Evolutionary conservation across 345 rosid genomes (phyloP), one percentile per base, ranked within the genome.

Genomic region (Pugionium dolabratum): DNA sequence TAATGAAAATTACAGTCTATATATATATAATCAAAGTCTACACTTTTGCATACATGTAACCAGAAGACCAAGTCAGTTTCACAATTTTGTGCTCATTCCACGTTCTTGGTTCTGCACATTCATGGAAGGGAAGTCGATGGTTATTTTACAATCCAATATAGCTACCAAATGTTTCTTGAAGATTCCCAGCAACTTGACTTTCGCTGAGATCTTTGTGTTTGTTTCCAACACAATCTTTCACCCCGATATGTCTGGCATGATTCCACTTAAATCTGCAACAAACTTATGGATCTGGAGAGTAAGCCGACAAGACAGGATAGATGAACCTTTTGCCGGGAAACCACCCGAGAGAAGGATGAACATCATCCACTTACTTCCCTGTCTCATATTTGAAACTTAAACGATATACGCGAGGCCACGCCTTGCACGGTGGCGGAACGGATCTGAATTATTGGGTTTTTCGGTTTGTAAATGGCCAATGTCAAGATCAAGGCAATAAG

Each of bases 401-500:
- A 35, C 44, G 64, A 58, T 57, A 83, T 7, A 25, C 65, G 81
- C 1, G 85, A 80, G 36, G 76, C 41, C 9, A 80, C 18, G 40
- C 83, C 87, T 10, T 75, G 71, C 4, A 84, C 27, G 47, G 72
- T 67, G 4, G 80, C 80, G 4, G 84, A 79, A 54, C 70, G 60
- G 34, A 85, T 45, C 9, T 41, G 26, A 11, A 72, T 64, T 9
- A n/a, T 34, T 7, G 80, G 84, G 9, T 68, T 44, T 72, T 69
- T 67, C 3, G 78, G 52, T 74, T 84, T 83, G 69, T 81, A 81
- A 2, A 84, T 61, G 0, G 86, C 81, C n/a, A 83, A 30, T 18
- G 73, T 75, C 33, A 85, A 73, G 53, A 81, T 54, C 7, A 82
- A 70, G 28, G 64, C 9, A 32, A 74, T 33, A 37, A 82, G 9